These are phyloP conservation scores for Sutorius eximius DNA, from an alignment of 1,284 basidiomycete species.

Conservation along the genomic window DNA sequence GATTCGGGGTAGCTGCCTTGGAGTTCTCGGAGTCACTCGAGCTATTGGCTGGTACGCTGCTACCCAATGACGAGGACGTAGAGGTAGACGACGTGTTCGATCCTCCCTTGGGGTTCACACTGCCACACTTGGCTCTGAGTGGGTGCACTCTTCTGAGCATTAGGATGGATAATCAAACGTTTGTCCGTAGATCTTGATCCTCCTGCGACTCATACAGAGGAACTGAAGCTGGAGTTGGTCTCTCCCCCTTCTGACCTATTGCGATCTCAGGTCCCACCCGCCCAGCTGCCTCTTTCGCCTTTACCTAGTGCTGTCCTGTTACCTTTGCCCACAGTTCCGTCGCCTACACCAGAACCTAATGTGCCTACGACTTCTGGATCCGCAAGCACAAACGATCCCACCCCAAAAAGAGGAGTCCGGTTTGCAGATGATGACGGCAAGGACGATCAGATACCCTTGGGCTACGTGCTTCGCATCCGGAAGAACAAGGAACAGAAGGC, in stretches of 20 bases:
- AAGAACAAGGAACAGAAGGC: constrained; percentile 72
- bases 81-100: constrained; percentile 11
- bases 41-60: constrained; percentile 47
- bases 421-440: constrained; percentile 64
- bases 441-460: constrained; percentile 66
- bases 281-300: background rate
- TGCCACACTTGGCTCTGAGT: constrained; percentile 20
- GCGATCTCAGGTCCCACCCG: constrained; percentile 5
- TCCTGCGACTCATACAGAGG: constrained; percentile 11
- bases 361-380: constrained; percentile 16
- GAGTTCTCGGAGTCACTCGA: constrained; percentile 70
- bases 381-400: constrained; percentile 12
- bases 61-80: constrained; percentile 17
- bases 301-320: background rate
- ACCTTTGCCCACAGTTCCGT: background rate
- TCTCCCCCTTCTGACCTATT: background rate
- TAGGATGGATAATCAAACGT: constrained; percentile 14
- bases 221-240: constrained; percentile 1
- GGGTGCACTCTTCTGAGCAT: constrained; percentile 6
- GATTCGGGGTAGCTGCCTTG: constrained; percentile 67
- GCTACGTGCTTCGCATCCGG: constrained; percentile 64
- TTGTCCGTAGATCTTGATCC: constrained; percentile 23
- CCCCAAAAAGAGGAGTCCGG: constrained; percentile 61
- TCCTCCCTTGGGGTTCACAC: constrained; percentile 16
- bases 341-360: constrained; percentile 2